Conservation (phyloP, 2,329 filamentous ascomycete species). For the Hirsutella thompsonii region DNA sequence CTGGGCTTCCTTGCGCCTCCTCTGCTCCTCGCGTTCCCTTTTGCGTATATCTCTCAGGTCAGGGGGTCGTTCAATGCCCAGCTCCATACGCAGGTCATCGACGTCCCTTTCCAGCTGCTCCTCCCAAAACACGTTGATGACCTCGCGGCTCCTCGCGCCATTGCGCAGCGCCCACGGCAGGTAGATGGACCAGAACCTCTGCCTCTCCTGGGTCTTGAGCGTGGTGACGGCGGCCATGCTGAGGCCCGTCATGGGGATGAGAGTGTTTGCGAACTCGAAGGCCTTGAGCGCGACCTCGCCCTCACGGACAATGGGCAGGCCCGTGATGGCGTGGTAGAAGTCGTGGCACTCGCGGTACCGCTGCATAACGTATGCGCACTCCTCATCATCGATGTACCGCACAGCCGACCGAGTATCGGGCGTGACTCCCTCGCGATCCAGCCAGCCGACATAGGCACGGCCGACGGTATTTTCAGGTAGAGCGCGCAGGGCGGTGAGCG, state of each 20-base stretch:
- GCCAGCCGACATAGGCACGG: slow-evolving; percentile 71
- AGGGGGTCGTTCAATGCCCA: slow-evolving; percentile 80
- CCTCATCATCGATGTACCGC: slow-evolving; percentile 84
- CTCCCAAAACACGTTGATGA: slow-evolving; percentile 98
- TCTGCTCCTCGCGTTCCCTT: slow-evolving; percentile 55
- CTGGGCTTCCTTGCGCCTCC: slow-evolving; percentile 39
- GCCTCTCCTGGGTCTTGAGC: slow-evolving; percentile 68
- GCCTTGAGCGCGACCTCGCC: slow-evolving; percentile 96
- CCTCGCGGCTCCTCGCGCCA: slow-evolving; percentile 60
- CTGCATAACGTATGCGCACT: slow-evolving; percentile 98
- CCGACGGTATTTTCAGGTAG: slow-evolving; percentile 67
- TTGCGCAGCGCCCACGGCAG: slow-evolving; percentile 85
- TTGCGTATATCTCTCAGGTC: slow-evolving; percentile 70
- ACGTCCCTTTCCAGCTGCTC: slow-evolving; percentile 81
- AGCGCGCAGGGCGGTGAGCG: slow-evolving; percentile 54
- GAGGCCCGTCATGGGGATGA: slow-evolving; percentile 88
- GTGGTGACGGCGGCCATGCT: slow-evolving; percentile 78
- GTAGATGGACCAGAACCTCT: slow-evolving; percentile 61
- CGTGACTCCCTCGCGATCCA: slow-evolving; percentile 87
- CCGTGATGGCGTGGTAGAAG: slow-evolving; percentile 92
- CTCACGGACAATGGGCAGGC: slow-evolving; percentile 81
- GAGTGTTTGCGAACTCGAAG: slow-evolving; percentile 91
- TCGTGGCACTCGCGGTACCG: slow-evolving; percentile 95
- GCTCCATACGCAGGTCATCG: slow-evolving; percentile 54
- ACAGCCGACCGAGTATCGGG: slow-evolving; percentile 78